Conservation (phyloP, 306 rosid species). For the Spatholobus suberectus region DNA sequence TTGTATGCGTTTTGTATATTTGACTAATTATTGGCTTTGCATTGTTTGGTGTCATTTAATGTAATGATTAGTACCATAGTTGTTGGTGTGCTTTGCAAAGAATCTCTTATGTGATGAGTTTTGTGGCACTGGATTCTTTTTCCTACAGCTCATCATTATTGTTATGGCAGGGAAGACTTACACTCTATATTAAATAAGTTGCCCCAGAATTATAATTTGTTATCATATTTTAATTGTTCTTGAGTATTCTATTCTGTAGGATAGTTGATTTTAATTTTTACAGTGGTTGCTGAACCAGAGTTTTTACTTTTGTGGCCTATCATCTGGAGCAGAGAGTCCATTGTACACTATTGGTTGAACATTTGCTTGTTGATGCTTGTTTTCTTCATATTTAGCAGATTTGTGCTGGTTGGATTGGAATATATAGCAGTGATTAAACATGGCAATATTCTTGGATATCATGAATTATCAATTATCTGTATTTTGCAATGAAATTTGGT, state of each 20-base stretch:
- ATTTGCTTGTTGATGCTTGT: conserved; percentile 9
- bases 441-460: conserved; percentile 22
- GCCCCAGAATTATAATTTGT: not conserved
- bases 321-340: conserved; percentile 4
- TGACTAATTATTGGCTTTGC: conserved; percentile 12
- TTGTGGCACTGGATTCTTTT: conserved; percentile 34
- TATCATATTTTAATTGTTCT: conserved; percentile 15
- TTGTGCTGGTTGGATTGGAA: conserved; percentile 27
- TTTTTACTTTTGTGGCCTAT: not conserved
- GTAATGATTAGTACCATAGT: conserved; percentile 9
- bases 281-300: not conserved
- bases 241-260: not conserved
- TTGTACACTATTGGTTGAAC: conserved; percentile 18
- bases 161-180: conserved; percentile 20
- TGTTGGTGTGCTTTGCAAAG: conserved; percentile 20
- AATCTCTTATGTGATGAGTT: conserved; percentile 24
- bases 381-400: conserved; percentile 23
- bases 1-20: not conserved
- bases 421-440: conserved; percentile 19
- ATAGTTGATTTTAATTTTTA: not conserved
- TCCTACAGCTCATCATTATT: not conserved
- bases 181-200: conserved; percentile 14
- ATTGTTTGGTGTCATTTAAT: not conserved
- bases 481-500: conserved; percentile 18
- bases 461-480: conserved; percentile 15